phyloP scores from a whole-genome alignment of 2,329 filamentous ascomycete species.

The Aureobasidium leucospermi region DNA sequence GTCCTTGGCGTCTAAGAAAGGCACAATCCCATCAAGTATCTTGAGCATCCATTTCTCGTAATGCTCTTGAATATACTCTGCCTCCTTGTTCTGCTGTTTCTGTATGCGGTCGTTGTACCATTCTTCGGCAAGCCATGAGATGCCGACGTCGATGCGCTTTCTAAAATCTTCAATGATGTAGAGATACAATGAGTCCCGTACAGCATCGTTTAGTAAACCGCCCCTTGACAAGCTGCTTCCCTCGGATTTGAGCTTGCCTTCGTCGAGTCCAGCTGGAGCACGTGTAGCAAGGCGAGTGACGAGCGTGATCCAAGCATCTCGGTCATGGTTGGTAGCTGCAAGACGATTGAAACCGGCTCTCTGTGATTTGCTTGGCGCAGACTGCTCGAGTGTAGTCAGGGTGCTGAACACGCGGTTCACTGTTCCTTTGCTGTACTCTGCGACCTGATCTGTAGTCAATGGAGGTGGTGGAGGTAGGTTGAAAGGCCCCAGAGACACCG shows the following conservation, averaged over 20 bases:
- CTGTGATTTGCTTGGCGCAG: constrained; percentile 40
- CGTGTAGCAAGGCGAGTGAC: constrained; percentile 79
- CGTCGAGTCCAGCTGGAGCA: constrained; percentile 63
- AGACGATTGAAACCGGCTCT: constrained; percentile 74
- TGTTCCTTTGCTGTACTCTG: constrained; percentile 67
- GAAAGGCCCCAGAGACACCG: constrained; percentile 64
- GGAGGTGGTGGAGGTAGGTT: constrained; percentile 69
- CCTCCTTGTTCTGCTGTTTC: constrained; percentile 37
- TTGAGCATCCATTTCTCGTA: constrained; percentile 75
- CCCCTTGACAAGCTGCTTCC: constrained; percentile 31
- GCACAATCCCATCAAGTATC: constrained; percentile 80
- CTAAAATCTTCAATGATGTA: constrained; percentile 92
- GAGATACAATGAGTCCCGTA: constrained; percentile 72
- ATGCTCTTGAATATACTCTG: constrained; percentile 43
- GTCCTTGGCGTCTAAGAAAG: constrained; percentile 86
- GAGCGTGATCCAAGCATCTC: constrained; percentile 86
- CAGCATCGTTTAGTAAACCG: constrained; percentile 53
- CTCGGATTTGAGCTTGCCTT: constrained; percentile 50
- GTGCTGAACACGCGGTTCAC: constrained; percentile 72
- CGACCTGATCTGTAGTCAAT: constrained; percentile 62
- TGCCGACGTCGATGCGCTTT: constrained; percentile 77
- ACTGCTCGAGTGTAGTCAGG: constrained; percentile 65
- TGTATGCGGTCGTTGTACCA: constrained; percentile 85
- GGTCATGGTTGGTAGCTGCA: constrained; percentile 68
- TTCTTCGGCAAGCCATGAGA: constrained; percentile 93